Percentiles rank a stretch among this genome's conserved stretches.
Evolutionary conservation across 805 yeast species (phyloP).

Genomic region (Dipodascus albidus): DNA sequence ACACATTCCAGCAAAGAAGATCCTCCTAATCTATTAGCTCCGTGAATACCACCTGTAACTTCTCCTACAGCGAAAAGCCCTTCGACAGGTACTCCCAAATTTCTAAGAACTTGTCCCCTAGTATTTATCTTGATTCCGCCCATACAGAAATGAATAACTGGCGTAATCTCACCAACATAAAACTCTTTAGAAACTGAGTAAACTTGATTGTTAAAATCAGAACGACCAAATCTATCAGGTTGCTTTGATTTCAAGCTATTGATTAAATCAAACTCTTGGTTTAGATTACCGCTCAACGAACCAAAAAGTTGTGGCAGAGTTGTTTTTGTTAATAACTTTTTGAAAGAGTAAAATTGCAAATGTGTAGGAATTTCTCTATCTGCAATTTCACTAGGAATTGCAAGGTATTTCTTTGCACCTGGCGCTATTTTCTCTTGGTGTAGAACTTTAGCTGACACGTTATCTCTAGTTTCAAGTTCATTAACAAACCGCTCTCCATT

Average conservation of each 20-base stretch:
- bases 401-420: not conserved
- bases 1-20: constrained; percentile 45
- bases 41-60: constrained; percentile 49
- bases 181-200: not conserved
- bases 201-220: not conserved
- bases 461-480: constrained; percentile 49
- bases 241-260: not conserved
- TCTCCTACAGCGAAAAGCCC: constrained; percentile 48
- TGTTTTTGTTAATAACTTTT: not conserved
- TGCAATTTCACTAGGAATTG: not conserved
- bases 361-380: not conserved
- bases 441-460: constrained; percentile 47
- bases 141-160: constrained; percentile 57
- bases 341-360: not conserved
- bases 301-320: not conserved
- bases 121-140: constrained; percentile 51
- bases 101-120: constrained; percentile 30
- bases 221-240: not conserved
- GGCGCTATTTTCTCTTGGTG: not conserved
- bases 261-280: not conserved
- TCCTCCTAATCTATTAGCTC: constrained; percentile 44
- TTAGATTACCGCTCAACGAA: not conserved
- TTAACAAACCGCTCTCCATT: constrained; percentile 47
- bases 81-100: constrained; percentile 21
- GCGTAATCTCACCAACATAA: constrained; percentile 27